These are phyloP conservation scores for Tetratostichococcus sp. DNA, from an alignment of 139 green algal species.

Conservation along the genomic window DNA sequence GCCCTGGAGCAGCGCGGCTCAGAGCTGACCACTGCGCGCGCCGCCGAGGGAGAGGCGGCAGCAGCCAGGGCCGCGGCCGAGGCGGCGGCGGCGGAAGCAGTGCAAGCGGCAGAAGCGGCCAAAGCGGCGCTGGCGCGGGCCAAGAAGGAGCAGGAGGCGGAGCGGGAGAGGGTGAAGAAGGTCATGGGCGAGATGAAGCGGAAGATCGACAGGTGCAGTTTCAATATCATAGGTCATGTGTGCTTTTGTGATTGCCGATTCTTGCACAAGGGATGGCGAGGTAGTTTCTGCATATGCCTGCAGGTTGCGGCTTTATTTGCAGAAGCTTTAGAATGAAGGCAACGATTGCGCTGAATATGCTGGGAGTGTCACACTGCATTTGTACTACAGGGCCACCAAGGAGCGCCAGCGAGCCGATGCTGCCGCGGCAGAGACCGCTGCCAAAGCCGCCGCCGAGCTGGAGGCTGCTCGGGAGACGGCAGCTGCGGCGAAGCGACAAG, in stretches of 20 bases:
- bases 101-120: constrained; percentile 4
- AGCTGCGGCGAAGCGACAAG: constrained; percentile 11
- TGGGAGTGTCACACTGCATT: too few relatives aligned
- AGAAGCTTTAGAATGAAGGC: too few relatives aligned
- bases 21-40: not conserved
- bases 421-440: constrained; percentile 12
- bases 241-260: too few relatives aligned
- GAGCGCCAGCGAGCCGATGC: constrained; percentile 32
- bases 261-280: too few relatives aligned
- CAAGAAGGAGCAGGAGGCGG: constrained; percentile 32
- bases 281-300: too few relatives aligned
- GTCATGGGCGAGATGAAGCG: constrained; percentile 36
- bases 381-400: constrained; percentile 18
- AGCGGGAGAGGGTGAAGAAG: constrained; percentile 36
- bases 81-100: not conserved
- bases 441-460: constrained; percentile 23
- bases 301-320: too few relatives aligned
- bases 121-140: constrained; percentile 18
- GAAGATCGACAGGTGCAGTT: constrained; percentile 31
- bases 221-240: too few relatives aligned
- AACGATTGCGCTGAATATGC: too few relatives aligned
- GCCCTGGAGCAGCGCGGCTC: not conserved
- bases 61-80: constrained; percentile 9
- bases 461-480: constrained; percentile 6
- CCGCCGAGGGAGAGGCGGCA: too few relatives aligned